phyloP scores from a whole-genome alignment of 176 grass and related monocot species.

The Lolium multiflorum region DNA sequence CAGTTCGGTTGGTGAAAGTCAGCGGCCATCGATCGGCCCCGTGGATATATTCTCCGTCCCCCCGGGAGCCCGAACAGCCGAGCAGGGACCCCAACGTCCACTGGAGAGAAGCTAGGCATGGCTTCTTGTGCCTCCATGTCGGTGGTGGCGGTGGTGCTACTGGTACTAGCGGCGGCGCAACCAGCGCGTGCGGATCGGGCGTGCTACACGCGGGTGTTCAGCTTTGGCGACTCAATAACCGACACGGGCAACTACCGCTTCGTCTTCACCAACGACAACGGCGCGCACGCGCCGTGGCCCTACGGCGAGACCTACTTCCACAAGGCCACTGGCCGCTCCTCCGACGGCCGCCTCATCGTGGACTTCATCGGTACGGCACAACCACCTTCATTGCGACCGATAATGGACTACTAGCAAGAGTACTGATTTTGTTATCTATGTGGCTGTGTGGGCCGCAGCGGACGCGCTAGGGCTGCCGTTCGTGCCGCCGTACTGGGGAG shows the following conservation, averaged over 20 bases:
- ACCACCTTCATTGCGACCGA: not conserved
- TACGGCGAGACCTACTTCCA: slow-evolving; percentile 83
- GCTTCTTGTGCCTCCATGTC: not conserved
- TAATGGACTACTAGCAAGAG: not conserved
- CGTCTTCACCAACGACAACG: slow-evolving; percentile 33
- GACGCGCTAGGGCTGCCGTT: slow-evolving; percentile 56
- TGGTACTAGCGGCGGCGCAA: not conserved
- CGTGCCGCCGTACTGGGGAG: slow-evolving; percentile 62
- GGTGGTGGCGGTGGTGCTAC: not conserved
- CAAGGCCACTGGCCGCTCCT: slow-evolving; percentile 78
- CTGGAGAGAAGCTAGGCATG: slow-evolving; percentile 5
- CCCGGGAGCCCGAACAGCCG: not conserved
- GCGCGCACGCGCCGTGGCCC: slow-evolving; percentile 43
- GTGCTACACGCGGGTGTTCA: slow-evolving; percentile 69
- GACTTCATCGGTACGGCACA: slow-evolving; percentile 74
- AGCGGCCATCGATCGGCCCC: too few species aligned
- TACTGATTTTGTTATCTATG: slow-evolving; percentile 8
- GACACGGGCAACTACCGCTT: slow-evolving; percentile 76
- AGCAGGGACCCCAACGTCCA: not conserved
- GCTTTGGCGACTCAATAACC: slow-evolving; percentile 81
- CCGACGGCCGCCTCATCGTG: slow-evolving; percentile 69
- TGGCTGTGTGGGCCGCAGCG: slow-evolving; percentile 29
- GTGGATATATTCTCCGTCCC: not conserved
- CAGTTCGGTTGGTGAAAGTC: too few species aligned
- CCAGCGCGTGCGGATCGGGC: not conserved